Conservation (phyloP, 176 grass and related monocot species). For the Triticum urartu region DNA sequence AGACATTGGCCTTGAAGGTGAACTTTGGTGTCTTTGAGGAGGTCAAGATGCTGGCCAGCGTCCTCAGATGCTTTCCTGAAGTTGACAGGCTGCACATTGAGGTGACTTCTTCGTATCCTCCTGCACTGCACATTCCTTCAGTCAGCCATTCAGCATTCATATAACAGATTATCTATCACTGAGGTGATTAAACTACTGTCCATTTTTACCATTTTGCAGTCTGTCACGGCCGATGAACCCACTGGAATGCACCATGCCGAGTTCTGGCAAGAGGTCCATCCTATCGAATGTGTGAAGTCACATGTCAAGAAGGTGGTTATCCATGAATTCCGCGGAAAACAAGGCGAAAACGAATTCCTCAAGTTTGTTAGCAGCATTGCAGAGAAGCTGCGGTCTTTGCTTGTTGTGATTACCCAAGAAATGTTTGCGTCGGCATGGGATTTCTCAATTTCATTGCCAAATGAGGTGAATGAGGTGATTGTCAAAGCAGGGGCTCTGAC, state of each 20-base stretch:
- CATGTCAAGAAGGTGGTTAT: neutral
- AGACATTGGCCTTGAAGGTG: conserved; percentile 8
- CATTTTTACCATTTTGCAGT: neutral
- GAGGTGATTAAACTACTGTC: neutral
- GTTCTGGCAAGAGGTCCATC: neutral
- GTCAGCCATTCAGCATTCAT: neutral
- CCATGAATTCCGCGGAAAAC: neutral
- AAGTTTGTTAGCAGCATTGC: neutral
- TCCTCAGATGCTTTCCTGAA: conserved; percentile 4
- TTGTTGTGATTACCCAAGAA: neutral
- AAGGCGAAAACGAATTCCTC: conserved; percentile 4
- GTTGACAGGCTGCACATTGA: conserved; percentile 6
- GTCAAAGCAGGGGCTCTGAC: neutral
- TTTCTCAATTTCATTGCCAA: neutral
- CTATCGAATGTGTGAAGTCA: neutral
- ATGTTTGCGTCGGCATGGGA: neutral
- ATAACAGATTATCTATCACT: neutral
- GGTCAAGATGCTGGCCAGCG: conserved; percentile 5
- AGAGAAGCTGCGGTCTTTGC: neutral
- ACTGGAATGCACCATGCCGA: neutral
- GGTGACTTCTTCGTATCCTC: neutral
- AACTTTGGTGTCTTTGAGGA: neutral
- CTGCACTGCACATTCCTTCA: neutral
- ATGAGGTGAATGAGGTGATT: neutral
- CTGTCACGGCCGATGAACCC: neutral